phyloP scores from a whole-genome alignment of 108 stramenopile genomes.

The Hondaea fermentalgiana region DNA sequence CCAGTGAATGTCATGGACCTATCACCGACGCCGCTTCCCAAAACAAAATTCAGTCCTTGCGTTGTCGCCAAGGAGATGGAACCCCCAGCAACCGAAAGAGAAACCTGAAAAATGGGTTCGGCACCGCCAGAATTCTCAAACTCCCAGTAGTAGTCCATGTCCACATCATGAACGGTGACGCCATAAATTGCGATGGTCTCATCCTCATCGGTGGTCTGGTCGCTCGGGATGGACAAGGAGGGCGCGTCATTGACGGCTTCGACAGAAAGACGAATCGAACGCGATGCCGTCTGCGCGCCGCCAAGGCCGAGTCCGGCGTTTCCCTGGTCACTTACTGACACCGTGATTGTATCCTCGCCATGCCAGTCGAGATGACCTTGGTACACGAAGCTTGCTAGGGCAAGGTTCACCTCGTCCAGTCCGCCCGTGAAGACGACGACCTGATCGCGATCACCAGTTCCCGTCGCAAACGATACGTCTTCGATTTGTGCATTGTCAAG shows the following conservation, averaged over 20 bases:
- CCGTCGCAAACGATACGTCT: background rate
- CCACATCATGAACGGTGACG: background rate
- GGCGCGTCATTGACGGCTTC: slow-evolving; percentile 2
- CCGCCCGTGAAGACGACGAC: slow-evolving; percentile 12
- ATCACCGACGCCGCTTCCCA: background rate
- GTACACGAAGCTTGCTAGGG: background rate
- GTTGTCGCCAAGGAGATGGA: background rate
- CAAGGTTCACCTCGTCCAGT: background rate
- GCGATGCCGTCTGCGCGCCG: background rate
- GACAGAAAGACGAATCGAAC: background rate
- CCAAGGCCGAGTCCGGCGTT: slow-evolving; percentile 7
- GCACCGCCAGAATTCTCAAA: background rate
- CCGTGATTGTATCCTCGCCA: background rate
- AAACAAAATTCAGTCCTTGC: background rate
- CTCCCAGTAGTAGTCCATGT: background rate
- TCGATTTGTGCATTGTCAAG: background rate
- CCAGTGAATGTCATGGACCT: background rate
- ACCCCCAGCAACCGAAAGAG: background rate
- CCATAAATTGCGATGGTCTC: background rate
- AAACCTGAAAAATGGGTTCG: background rate
- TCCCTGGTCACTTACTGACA: background rate
- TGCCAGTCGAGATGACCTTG: background rate
- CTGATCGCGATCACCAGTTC: slow-evolving; percentile 7
- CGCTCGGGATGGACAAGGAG: background rate
- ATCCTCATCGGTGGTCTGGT: background rate